phyloP scores from a whole-genome alignment of 495 filamentous ascomycete genomes.

The Penicillium chermesinum region DNA sequence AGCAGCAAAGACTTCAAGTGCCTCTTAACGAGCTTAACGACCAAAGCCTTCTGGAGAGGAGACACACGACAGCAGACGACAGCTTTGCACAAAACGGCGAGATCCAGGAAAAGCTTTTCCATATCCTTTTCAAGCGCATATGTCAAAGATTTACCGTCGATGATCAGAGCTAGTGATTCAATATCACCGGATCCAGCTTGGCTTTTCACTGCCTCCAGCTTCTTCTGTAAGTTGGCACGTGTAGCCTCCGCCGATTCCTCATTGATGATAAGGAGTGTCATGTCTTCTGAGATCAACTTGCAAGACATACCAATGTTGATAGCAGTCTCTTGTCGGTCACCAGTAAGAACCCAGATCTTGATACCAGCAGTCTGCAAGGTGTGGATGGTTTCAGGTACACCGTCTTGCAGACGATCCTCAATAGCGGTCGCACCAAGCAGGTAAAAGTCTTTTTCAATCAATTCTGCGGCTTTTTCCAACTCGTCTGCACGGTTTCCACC shows the following conservation, averaged over 20 bases:
- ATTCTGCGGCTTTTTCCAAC: constrained; percentile 92
- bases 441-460: constrained; percentile 88
- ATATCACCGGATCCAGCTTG: constrained; percentile 72
- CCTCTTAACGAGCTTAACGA: constrained; percentile 98
- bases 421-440: constrained; percentile 95
- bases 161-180: constrained; percentile 89
- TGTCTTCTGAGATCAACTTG: constrained; percentile 97
- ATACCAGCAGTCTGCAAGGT: constrained; percentile 95
- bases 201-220: constrained; percentile 76
- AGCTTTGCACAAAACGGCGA: constrained; percentile 94
- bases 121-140: constrained; percentile 90
- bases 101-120: constrained; percentile 88
- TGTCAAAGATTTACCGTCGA: constrained; percentile 92
- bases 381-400: constrained; percentile 97
- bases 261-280: constrained; percentile 96
- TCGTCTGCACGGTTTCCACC: constrained; percentile 89
- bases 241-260: constrained; percentile 75
- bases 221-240: constrained; percentile 82
- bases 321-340: constrained; percentile 96
- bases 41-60: constrained; percentile 95
- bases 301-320: constrained; percentile 99
- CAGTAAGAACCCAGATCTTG: constrained; percentile 98
- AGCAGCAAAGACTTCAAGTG: constrained; percentile 88
- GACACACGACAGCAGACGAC: constrained; percentile 99
- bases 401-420: constrained; percentile 94